These are phyloP conservation scores for Diaporthe ampelina DNA, from an alignment of 2,329 filamentous ascomycete genomes.

Conservation along the genomic window DNA sequence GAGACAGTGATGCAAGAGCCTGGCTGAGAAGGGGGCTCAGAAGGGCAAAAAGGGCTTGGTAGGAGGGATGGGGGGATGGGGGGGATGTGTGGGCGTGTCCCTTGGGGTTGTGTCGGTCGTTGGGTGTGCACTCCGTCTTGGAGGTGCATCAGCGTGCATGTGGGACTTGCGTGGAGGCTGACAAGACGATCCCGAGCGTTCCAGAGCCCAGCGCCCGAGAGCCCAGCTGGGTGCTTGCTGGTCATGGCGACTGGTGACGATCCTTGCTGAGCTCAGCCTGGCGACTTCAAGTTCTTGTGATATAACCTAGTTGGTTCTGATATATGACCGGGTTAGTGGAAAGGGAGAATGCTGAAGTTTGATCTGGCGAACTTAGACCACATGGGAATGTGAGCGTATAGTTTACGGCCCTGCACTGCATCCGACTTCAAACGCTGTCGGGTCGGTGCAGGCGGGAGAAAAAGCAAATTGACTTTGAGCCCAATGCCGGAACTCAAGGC, in stretches of 20 bases:
- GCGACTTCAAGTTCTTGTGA: background rate
- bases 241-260: constrained; percentile 2
- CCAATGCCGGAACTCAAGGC: constrained; percentile 7
- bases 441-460: constrained; percentile 3
- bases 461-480: constrained; percentile 23
- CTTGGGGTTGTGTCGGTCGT: background rate
- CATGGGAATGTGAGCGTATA: background rate
- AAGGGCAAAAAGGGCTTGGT: constrained; percentile 20
- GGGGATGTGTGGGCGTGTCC: background rate
- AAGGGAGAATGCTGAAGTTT: background rate
- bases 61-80: too few relatives aligned
- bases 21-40: constrained; percentile 9
- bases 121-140: constrained; percentile 35
- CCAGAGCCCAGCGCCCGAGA: constrained; percentile 27
- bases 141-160: constrained; percentile 38
- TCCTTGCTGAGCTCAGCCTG: constrained; percentile 27
- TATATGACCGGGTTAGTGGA: background rate
- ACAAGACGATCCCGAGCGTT: constrained; percentile 36
- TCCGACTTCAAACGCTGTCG: background rate
- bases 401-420: background rate
- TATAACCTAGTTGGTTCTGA: background rate
- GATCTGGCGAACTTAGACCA: constrained; percentile 15
- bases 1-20: constrained; percentile 10
- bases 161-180: constrained; percentile 38
- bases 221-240: constrained; percentile 2